Percentiles rank a stretch among this genome's conserved stretches.
These are phyloP conservation scores for Silene noctiflora DNA, from an alignment of 179 eudicot species.

Conservation along the genomic window DNA sequence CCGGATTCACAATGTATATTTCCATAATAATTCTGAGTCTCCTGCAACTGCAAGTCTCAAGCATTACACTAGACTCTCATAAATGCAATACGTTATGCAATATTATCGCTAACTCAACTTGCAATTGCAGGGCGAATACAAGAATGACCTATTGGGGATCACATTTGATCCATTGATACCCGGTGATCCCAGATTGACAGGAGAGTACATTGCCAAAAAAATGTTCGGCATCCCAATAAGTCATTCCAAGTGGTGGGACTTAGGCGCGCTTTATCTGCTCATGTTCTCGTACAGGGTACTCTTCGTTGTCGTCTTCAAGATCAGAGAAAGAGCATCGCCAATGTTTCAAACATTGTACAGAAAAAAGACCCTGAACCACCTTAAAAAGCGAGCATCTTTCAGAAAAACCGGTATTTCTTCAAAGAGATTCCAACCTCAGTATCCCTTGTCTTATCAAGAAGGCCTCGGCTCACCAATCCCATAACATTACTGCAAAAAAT, in stretches of 20 bases:
- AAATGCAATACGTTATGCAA: not conserved
- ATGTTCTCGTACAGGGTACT: slow-evolving; percentile 46
- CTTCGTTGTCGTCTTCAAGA: slow-evolving; percentile 57
- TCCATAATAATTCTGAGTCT: too few relatives aligned
- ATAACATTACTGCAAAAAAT: slow-evolving; percentile 19
- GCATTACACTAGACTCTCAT: too few relatives aligned
- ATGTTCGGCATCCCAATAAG: slow-evolving; percentile 45
- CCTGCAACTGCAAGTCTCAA: too few relatives aligned
- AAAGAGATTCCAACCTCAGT: slow-evolving; percentile 51
- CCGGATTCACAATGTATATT: too few relatives aligned
- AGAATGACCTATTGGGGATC: slow-evolving; percentile 81
- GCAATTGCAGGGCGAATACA: slow-evolving; percentile 59
- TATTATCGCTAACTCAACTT: slow-evolving; percentile 12
- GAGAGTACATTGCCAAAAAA: slow-evolving; percentile 37
- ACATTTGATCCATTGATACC: slow-evolving; percentile 61
- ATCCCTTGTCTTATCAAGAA: slow-evolving; percentile 76
- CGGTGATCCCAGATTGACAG: slow-evolving; percentile 60
- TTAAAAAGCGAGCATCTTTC: slow-evolving; percentile 63
- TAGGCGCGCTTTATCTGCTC: slow-evolving; percentile 47
- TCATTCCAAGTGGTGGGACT: slow-evolving; percentile 90
- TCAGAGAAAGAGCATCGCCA: slow-evolving; percentile 60
- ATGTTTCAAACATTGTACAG: slow-evolving; percentile 42
- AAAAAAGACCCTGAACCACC: slow-evolving; percentile 47
- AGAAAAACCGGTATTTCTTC: slow-evolving; percentile 57
- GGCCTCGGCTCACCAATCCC: slow-evolving; percentile 73